Conservation (phyloP, 2,329 filamentous ascomycete genomes). For the Scleromitrula shiraiana region DNA sequence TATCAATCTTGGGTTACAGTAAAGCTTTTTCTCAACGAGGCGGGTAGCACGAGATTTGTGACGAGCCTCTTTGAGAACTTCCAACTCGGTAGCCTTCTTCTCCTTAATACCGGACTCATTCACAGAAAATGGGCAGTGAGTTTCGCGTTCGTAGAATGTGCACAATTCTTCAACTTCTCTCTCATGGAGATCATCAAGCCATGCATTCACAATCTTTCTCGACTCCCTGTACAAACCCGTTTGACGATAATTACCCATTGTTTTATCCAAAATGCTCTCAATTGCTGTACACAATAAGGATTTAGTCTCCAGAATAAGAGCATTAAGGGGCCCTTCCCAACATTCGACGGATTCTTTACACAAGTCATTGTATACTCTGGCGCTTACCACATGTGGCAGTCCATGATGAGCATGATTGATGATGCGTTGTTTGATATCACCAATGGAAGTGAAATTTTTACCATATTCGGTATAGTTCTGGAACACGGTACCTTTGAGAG, state of each 20-base stretch:
- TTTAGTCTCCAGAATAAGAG: conserved; percentile 37
- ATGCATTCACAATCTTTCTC: conserved; percentile 6
- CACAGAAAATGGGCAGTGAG: conserved; percentile 13
- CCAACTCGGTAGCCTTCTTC: conserved; percentile 39
- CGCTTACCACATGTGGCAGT: conserved; percentile 49
- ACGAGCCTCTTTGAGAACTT: conserved; percentile 39
- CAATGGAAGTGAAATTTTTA: conserved; percentile 16
- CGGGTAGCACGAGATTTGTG: conserved; percentile 42
- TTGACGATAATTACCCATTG: conserved; percentile 10
- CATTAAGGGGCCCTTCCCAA: conserved; percentile 48
- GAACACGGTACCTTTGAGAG: neutral
- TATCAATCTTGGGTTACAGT: neutral
- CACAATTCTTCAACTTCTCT: conserved; percentile 2
- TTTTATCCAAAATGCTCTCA: conserved; percentile 17
- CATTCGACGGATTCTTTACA: conserved; percentile 48
- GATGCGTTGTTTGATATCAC: conserved; percentile 46
- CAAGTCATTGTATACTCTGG: conserved; percentile 51
- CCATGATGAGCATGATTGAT: conserved; percentile 48
- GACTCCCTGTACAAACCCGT: conserved; percentile 13
- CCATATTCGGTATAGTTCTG: conserved; percentile 2
- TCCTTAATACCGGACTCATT: conserved; percentile 34
- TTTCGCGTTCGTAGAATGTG: conserved; percentile 13
- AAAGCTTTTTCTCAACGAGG: conserved; percentile 19
- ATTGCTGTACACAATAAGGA: conserved; percentile 36
- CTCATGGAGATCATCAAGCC: conserved; percentile 7